Conservation (phyloP, 2,329 filamentous ascomycete genomes). For the Onygenales sp. region DNA sequence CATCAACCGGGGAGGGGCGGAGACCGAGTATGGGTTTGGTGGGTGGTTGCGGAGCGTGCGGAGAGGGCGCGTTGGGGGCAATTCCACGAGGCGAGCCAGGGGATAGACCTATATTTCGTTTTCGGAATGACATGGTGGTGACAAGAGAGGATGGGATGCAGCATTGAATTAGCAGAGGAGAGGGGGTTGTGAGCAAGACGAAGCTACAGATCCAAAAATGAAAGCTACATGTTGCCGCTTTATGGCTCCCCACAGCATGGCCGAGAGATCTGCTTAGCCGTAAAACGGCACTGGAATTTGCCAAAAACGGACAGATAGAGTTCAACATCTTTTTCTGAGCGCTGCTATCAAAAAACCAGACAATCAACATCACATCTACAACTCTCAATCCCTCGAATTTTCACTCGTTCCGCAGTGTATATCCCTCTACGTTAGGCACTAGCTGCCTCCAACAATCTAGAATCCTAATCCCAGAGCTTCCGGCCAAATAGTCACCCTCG, state of each 20-base stretch:
- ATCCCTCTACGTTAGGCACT: no score
- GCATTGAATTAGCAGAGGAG: not conserved
- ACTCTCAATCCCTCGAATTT: not conserved
- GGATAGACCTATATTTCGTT: constrained; percentile 52
- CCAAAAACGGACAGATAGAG: not conserved
- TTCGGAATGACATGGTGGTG: constrained; percentile 55
- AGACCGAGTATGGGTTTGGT: constrained; percentile 42
- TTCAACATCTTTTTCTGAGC: not conserved
- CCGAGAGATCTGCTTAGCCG: not conserved
- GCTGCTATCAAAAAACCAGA: not conserved
- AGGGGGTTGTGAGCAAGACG: not conserved
- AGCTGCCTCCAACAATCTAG: no score
- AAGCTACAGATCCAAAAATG: no score
- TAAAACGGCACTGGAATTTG: not conserved
- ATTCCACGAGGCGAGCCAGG: constrained; percentile 27
- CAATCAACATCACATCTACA: not conserved
- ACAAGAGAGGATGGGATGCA: not conserved
- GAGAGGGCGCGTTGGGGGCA: constrained; percentile 16
- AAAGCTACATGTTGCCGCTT: not conserved
- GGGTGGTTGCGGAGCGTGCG: constrained; percentile 14
- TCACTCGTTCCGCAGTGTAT: no score
- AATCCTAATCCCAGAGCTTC: not conserved
- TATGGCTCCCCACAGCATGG: not conserved
- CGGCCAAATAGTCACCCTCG: not conserved
- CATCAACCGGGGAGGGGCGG: constrained; percentile 80